Conservation (phyloP, 2,329 filamentous ascomycete species). For the Stagonosporopsis chrysanthemi region DNA sequence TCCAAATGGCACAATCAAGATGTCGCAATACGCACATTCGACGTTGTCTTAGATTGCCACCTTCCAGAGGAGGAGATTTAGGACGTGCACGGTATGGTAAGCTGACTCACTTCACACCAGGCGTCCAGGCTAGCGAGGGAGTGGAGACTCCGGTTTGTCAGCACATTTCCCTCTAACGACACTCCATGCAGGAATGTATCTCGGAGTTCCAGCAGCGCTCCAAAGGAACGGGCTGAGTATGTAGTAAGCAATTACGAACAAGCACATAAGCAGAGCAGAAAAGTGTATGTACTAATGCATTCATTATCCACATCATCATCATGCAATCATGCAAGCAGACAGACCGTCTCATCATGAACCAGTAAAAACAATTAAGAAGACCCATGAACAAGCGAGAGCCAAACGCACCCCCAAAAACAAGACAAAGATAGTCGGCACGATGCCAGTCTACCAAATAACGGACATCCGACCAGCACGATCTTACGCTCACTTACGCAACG, state of each 20-base stretch:
- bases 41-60: background rate
- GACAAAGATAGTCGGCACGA: background rate
- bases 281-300: conserved; percentile 6
- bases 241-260: background rate
- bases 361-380: background rate
- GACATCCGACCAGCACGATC: conserved; percentile 23
- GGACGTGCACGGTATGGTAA: background rate
- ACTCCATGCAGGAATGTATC: no score
- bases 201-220: no score
- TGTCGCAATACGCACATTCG: background rate
- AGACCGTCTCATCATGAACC: conserved; percentile 13
- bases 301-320: conserved; percentile 10
- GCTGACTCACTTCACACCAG: conserved; percentile 1
- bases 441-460: conserved; percentile 3
- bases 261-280: background rate
- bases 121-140: background rate
- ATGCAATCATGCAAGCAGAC: conserved; percentile 7
- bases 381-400: background rate
- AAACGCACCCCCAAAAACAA: background rate
- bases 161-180: background rate
- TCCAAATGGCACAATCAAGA: background rate
- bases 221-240: no score
- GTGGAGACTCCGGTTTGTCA: background rate
- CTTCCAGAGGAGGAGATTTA: conserved; percentile 7
- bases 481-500: conserved; percentile 22